Percentiles rank a stretch among this genome's conserved stretches.
These are phyloP conservation scores for Ambrosia artemisiifolia DNA, from an alignment of 129 eudicot species.

Conservation along the genomic window DNA sequence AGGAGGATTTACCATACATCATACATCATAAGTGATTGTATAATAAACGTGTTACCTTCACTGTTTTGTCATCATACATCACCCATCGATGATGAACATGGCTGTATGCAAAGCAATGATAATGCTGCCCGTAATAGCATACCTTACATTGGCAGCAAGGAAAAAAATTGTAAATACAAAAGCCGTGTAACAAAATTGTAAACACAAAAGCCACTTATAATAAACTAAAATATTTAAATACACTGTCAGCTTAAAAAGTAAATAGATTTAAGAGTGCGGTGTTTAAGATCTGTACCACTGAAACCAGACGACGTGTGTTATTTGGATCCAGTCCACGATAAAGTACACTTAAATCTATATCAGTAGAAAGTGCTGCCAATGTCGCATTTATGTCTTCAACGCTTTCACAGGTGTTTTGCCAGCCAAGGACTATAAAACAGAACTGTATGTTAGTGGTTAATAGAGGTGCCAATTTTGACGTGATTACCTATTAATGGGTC, in stretches of 20 bases:
- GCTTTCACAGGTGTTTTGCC: conserved; percentile 88
- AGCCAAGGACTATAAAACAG: conserved; percentile 72
- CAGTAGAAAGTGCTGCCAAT: conserved; percentile 63
- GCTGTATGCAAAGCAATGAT: conserved; percentile 90
- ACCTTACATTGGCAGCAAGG: conserved; percentile 46
- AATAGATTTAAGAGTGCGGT: neutral
- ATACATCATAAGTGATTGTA: neutral
- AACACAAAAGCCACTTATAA: neutral
- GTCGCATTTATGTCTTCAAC: conserved; percentile 85
- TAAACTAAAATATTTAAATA: neutral
- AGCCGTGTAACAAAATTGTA: neutral
- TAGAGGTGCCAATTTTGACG: conserved; percentile 5
- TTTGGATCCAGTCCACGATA: conserved; percentile 88
- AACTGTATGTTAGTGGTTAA: conserved; percentile 5
- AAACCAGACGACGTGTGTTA: conserved; percentile 57
- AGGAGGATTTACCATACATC: neutral
- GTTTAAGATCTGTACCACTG: conserved; percentile 64
- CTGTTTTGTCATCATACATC: conserved; percentile 96
- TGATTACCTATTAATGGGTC: neutral
- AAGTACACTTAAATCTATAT: conserved; percentile 69
- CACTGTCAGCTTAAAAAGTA: neutral
- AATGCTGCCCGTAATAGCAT: conserved; percentile 96
- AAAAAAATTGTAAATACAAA: neutral
- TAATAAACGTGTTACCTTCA: conserved; percentile 51
- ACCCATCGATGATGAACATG: conserved; percentile 68